phyloP scores from a whole-genome alignment of 1,284 basidiomycete species.

The Stygiomarasmius scandens region DNA sequence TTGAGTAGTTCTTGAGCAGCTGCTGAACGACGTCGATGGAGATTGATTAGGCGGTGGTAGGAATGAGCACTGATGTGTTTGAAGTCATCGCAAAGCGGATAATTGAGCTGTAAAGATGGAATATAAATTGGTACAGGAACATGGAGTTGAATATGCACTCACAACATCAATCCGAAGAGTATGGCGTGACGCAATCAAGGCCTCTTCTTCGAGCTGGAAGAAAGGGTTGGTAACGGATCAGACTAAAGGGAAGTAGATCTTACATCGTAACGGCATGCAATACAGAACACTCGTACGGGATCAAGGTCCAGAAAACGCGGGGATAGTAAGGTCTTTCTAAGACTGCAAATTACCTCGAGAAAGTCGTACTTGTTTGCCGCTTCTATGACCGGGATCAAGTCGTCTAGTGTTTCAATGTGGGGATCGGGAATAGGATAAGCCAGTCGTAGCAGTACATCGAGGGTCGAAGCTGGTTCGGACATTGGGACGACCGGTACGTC shows the following conservation, averaged over 20 bases:
- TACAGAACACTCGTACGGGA: conserved; percentile 68
- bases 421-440: conserved; percentile 58
- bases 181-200: conserved; percentile 6
- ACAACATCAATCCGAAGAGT: conserved; percentile 11
- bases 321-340: conserved; percentile 55
- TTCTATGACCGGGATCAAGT: conserved; percentile 51
- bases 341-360: conserved; percentile 40
- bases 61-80: conserved; percentile 64
- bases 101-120: conserved; percentile 25
- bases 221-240: not conserved
- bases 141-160: not conserved
- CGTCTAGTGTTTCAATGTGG: conserved; percentile 48
- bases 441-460: conserved; percentile 56
- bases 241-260: not conserved
- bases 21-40: conserved; percentile 56
- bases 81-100: conserved; percentile 62
- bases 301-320: conserved; percentile 47
- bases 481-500: conserved; percentile 55
- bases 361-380: conserved; percentile 71
- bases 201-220: conserved; percentile 8
- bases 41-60: conserved; percentile 63
- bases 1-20: conserved; percentile 52
- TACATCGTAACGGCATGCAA: conserved; percentile 62
- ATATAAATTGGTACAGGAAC: not conserved
- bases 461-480: conserved; percentile 45